Percentiles rank a stretch among this genome's conserved stretches.
phyloP scores from a whole-genome alignment of 371 early-diverging fungal species.

The Syncephalastrum contaminatum region DNA sequence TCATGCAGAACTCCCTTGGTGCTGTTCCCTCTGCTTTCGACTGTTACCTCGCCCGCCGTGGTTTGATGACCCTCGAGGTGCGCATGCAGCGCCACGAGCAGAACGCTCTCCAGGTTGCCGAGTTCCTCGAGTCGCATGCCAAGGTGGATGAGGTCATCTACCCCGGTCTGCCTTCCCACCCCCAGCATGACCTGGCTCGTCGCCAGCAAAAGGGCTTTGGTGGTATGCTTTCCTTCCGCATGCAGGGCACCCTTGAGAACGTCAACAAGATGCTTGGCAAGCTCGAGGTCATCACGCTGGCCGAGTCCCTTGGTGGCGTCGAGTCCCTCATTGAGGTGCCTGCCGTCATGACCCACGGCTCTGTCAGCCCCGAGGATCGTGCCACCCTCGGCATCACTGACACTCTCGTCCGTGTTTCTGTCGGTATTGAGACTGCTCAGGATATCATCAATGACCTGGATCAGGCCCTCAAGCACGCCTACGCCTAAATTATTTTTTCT shows the following conservation, averaged over 20 bases:
- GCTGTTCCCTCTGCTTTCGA: constrained; percentile 98
- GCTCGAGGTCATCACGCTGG: constrained; percentile 76
- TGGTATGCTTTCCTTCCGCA: constrained; percentile 87
- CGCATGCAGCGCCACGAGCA: constrained; percentile 91
- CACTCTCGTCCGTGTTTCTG: constrained; percentile 76
- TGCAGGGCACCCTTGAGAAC: constrained; percentile 68
- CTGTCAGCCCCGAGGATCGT: constrained; percentile 75
- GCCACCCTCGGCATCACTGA: constrained; percentile 80
- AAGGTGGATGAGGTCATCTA: constrained; percentile 78
- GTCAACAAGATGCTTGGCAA: constrained; percentile 70
- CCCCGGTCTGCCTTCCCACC: constrained; percentile 82
- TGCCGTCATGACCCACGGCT: constrained; percentile 86
- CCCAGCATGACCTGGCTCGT: constrained; percentile 81
- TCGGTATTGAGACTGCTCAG: constrained; percentile 81
- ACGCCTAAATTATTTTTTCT: constrained; percentile 4
- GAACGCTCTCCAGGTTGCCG: constrained; percentile 82
- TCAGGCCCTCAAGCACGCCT: constrained; percentile 55
- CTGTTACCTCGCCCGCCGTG: constrained; percentile 93
- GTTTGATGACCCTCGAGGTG: constrained; percentile 93
- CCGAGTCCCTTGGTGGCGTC: constrained; percentile 87
- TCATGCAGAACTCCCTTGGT: constrained; percentile 95
- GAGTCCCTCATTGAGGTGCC: constrained; percentile 84
- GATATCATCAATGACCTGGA: constrained; percentile 75
- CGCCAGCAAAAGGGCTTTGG: constrained; percentile 80
- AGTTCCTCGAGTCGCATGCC: constrained; percentile 60